Evolutionary conservation across 2,329 filamentous ascomycete genomes (phyloP), one percentile per base, ranked within the genome.

Genomic region (Colletotrichum sp.): DNA sequence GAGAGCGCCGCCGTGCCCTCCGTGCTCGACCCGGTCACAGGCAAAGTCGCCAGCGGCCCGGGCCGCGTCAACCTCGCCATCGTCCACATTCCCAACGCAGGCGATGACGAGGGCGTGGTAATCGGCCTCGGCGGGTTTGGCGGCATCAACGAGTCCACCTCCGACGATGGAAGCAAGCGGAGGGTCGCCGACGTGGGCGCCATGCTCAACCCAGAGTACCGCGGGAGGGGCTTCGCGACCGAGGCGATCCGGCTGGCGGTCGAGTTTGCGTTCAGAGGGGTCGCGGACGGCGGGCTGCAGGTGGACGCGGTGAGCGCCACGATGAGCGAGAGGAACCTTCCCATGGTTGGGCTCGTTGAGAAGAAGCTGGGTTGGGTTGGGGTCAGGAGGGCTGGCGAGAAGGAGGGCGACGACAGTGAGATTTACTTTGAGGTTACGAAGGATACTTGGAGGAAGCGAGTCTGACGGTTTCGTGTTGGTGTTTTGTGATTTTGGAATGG

Each of bases 71-170:
- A 82, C 74, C 78, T 82, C 73, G 70, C 77, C 16, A 24, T 82
- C 5, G 79, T 79, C 34, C 76, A 79, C 21, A 55, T 70, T 12
- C 44, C 44, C 15, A 59, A 21, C 6, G 30, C 16, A 5, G 68
- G 62, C 12, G 60, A 68, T 21, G 13, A 64, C 28, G 77, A 72
- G 7, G 76, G 75, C 8, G 44, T 59, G 13, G 71, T 81, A 8
- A 78, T 83, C 65, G 81, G 81, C 3, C 75, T 83, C n/a, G 80
- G 80, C 18, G 82, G 81, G 26, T 83, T 78, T 64, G 82, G 82
- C 15, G 77, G 78, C 26, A 82, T 83, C 72, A 79, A 83, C 64
- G 76, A 79, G 65, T 66, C 71, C 71, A 77, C n/a, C 44, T 21
- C 44, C n/a, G 21, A 77, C 72, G 9, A 60, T 3, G 80, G 76